Evolutionary conservation across 768 basidiomycete genomes (phyloP).

Genomic region (Melanogaster broomeanus): DNA sequence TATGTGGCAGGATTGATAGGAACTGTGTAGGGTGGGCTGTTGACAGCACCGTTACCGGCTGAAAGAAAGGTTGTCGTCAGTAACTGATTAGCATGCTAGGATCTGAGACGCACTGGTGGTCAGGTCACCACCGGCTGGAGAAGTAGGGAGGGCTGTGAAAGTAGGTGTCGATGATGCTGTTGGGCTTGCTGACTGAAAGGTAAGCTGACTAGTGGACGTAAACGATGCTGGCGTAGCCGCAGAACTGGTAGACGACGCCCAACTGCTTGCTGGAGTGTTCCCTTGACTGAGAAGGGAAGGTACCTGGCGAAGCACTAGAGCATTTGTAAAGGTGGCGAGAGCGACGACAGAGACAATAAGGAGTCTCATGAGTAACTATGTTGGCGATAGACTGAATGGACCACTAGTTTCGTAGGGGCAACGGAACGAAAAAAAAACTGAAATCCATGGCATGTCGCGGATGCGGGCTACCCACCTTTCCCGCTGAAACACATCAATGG

Average conservation of each 20-base stretch:
- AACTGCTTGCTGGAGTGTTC: too few species aligned
- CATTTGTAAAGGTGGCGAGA: neutral
- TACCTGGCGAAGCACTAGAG: neutral
- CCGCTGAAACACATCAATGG: neutral
- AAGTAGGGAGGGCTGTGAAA: neutral
- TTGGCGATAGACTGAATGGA: neutral
- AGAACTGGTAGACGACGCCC: neutral
- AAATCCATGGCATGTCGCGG: neutral
- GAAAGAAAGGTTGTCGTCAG: neutral
- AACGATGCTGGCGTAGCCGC: neutral
- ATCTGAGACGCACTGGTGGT: slow-evolving; percentile 2
- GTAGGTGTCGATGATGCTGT: neutral
- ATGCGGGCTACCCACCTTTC: neutral
- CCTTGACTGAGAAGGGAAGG: neutral
- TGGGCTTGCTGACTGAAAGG: neutral
- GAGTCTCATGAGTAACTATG: too few species aligned
- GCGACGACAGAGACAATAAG: neutral
- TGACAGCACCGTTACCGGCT: slow-evolving; percentile 1
- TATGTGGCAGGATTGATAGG: slow-evolving; percentile 4
- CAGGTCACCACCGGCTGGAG: neutral
- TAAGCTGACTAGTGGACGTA: neutral
- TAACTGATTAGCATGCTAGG: neutral
- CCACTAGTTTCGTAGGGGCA: neutral
- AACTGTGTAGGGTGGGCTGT: slow-evolving; percentile 2
- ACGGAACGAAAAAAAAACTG: neutral